phyloP scores from a whole-genome alignment of 2,329 filamentous ascomycete species.

The Paramyrothecium sp. region DNA sequence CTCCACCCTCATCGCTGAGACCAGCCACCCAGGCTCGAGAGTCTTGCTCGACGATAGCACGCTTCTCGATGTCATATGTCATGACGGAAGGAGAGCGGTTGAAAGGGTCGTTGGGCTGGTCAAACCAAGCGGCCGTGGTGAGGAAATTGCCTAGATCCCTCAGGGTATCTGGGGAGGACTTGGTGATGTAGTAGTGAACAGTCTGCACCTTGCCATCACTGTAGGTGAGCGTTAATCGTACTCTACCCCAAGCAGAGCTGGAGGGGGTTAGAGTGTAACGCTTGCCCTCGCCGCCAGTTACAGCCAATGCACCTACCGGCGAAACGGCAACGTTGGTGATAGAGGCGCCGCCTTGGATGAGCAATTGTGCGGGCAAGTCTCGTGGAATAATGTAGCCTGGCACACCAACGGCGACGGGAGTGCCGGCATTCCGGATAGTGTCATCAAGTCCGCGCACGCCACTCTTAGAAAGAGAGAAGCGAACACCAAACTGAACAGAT shows the following conservation, averaged over 20 bases:
- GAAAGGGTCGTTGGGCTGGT: constrained; percentile 51
- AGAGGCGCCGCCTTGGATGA: constrained; percentile 36
- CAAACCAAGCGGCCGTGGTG: constrained; percentile 53
- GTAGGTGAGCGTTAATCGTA: constrained; percentile 46
- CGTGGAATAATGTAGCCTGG: constrained; percentile 54
- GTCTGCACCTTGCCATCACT: constrained; percentile 46
- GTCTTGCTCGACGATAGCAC: constrained; percentile 42
- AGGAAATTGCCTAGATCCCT: constrained; percentile 50
- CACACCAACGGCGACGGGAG: constrained; percentile 49
- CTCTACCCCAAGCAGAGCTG: constrained; percentile 45
- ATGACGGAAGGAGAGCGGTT: constrained; percentile 53
- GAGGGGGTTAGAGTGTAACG: constrained; percentile 43
- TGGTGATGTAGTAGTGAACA: constrained; percentile 56
- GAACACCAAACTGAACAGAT: constrained; percentile 45
- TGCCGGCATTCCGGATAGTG: constrained; percentile 38
- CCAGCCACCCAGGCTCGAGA: constrained; percentile 57
- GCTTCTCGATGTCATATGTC: constrained; percentile 52
- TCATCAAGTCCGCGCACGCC: constrained; percentile 47
- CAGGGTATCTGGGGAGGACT: constrained; percentile 40
- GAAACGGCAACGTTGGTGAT: constrained; percentile 37
- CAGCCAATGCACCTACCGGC: constrained; percentile 34
- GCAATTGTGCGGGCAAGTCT: constrained; percentile 44
- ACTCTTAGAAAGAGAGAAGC: constrained; percentile 43
- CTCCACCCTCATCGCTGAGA: constrained; percentile 58
- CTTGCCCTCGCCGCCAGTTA: constrained; percentile 21